A percentile compares a stretch with the other conserved stretches of the same genome.
These are phyloP conservation scores for Alternaria brassicicola DNA, from an alignment of 2,329 filamentous ascomycete genomes.

Conservation along the genomic window DNA sequence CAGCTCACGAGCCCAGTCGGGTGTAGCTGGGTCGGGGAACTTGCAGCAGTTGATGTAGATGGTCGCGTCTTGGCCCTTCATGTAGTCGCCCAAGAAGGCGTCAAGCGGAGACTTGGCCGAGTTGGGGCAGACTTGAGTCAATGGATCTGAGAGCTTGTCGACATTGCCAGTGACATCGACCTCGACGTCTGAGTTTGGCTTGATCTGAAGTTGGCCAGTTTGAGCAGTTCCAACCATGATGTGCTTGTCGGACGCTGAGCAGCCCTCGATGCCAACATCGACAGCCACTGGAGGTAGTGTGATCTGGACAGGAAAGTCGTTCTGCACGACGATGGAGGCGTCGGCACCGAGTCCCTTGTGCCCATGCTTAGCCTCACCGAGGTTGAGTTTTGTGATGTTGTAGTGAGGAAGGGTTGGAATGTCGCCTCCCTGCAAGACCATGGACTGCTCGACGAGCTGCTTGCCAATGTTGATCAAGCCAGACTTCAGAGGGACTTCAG, in stretches of 20 bases:
- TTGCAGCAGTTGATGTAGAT: constrained; percentile 83
- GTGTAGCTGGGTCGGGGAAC: constrained; percentile 69
- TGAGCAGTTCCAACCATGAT: constrained; percentile 80
- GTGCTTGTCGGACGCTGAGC: constrained; percentile 70
- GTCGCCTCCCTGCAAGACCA: constrained; percentile 76
- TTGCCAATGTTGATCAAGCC: constrained; percentile 80
- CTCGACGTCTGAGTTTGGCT: constrained; percentile 69
- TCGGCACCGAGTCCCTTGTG: constrained; percentile 76
- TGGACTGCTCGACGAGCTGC: constrained; percentile 73
- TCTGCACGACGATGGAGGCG: constrained; percentile 72
- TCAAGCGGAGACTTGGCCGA: constrained; percentile 84
- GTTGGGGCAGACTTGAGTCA: constrained; percentile 76
- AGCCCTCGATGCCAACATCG: constrained; percentile 83
- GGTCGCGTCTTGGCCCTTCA: constrained; percentile 77
- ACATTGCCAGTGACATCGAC: constrained; percentile 76
- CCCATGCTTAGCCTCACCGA: constrained; percentile 70
- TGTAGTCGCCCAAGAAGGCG: constrained; percentile 77
- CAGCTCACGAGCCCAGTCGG: constrained; percentile 81
- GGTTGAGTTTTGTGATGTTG: constrained; percentile 79
- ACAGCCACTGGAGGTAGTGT: constrained; percentile 81
- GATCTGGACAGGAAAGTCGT: constrained; percentile 79
- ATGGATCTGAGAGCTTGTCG: constrained; percentile 71
- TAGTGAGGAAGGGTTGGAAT: constrained; percentile 81
- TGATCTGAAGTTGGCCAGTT: constrained; percentile 70
- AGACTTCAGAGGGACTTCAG: constrained; percentile 75